Conservation (phyloP, 2,329 filamentous ascomycete genomes). For the Ceratocystis papillata region DNA sequence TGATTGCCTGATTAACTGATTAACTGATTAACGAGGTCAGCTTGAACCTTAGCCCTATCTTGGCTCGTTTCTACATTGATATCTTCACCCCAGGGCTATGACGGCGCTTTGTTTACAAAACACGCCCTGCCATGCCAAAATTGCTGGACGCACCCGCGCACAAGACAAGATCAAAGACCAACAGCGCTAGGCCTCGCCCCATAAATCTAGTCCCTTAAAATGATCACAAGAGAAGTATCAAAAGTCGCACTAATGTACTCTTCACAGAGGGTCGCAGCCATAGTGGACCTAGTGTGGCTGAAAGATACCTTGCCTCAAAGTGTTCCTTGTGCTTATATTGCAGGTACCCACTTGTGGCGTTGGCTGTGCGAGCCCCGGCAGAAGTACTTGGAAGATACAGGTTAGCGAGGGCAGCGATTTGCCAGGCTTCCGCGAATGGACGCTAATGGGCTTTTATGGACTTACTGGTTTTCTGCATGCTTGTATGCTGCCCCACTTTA, state of each 20-base stretch:
- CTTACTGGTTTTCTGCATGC: background rate
- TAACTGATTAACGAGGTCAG: background rate
- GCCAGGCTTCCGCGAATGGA: background rate
- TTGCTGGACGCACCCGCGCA: slow-evolving; percentile 14
- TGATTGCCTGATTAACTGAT: no score
- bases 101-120: slow-evolving; percentile 9
- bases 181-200: background rate
- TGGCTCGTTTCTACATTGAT: background rate
- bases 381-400: background rate
- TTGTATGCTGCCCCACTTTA: background rate
- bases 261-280: background rate
- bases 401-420: background rate
- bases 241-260: slow-evolving; percentile 2
- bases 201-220: background rate
- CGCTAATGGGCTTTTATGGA: background rate
- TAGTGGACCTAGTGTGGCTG: background rate
- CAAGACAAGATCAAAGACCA: background rate
- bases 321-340: background rate
- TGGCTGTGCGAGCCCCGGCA: background rate
- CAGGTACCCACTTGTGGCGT: background rate
- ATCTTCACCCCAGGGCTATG: slow-evolving; percentile 7
- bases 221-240: background rate
- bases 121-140: slow-evolving; percentile 4
- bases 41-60: background rate
- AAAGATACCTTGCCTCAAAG: background rate